These are phyloP conservation scores for Tricholoma saponaceum DNA, from an alignment of 768 basidiomycete genomes.

Conservation along the genomic window DNA sequence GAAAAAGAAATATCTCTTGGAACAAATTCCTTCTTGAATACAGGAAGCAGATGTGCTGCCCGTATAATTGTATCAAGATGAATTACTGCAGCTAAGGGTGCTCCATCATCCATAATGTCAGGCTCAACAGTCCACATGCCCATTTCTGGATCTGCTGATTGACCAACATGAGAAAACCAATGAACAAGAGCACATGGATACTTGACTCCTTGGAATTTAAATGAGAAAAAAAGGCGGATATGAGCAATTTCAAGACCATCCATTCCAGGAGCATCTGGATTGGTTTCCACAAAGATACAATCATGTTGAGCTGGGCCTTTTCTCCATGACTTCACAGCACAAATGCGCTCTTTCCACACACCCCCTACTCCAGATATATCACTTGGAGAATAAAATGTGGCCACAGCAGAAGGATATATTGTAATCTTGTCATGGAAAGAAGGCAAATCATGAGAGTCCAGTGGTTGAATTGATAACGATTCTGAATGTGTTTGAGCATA, in stretches of 20 bases:
- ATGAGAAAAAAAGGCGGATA: neutral
- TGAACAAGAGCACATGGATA: too few species aligned
- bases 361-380: constrained; percentile 16
- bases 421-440: neutral
- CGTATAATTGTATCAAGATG: too few species aligned
- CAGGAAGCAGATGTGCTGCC: too few species aligned
- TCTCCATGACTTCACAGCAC: constrained; percentile 21
- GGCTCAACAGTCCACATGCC: too few species aligned
- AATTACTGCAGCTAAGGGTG: too few species aligned
- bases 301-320: constrained; percentile 21
- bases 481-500: neutral
- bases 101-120: too few species aligned
- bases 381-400: constrained; percentile 23
- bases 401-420: constrained; percentile 23
- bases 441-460: neutral
- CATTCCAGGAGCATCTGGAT: constrained; percentile 19
- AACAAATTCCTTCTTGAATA: too few species aligned
- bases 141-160: too few species aligned
- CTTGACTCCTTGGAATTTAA: constrained; percentile 4
- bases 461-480: neutral
- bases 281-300: constrained; percentile 20
- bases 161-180: too few species aligned
- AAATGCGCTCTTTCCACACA: constrained; percentile 21
- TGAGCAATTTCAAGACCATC: constrained; percentile 2
- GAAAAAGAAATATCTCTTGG: too few species aligned